Conservation (phyloP, 2,329 filamentous ascomycete species). For the Fusarium phyllophilum region DNA sequence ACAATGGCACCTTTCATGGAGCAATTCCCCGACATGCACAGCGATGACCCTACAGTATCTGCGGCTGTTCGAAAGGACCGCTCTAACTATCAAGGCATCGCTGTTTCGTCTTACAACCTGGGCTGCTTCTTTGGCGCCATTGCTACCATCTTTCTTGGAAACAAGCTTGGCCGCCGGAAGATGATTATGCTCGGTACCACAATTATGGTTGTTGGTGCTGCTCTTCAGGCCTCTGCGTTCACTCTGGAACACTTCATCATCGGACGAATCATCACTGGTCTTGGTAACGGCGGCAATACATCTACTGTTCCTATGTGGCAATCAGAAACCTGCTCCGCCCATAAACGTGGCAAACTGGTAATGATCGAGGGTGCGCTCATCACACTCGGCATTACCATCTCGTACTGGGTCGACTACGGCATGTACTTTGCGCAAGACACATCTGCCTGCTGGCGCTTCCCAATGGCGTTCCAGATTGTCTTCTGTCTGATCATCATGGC, state of each 20-base stretch:
- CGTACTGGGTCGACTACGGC: conserved; percentile 70
- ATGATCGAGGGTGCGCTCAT: conserved; percentile 70
- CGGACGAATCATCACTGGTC: conserved; percentile 67
- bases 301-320: conserved; percentile 70
- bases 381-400: conserved; percentile 65
- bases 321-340: conserved; percentile 66
- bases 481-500: conserved; percentile 68
- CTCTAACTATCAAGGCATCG: conserved; percentile 64
- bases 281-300: conserved; percentile 67
- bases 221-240: conserved; percentile 67
- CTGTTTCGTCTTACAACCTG: conserved; percentile 67
- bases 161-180: conserved; percentile 67
- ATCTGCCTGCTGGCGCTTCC: conserved; percentile 65
- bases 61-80: conserved; percentile 51
- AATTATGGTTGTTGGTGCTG: conserved; percentile 67
- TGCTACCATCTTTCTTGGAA: conserved; percentile 73
- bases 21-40: conserved; percentile 65
- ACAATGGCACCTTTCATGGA: conserved; percentile 70
- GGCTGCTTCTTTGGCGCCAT: conserved; percentile 72
- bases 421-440: conserved; percentile 58
- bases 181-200: conserved; percentile 69
- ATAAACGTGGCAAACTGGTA: conserved; percentile 69
- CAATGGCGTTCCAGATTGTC: conserved; percentile 63
- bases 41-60: conserved; percentile 53
- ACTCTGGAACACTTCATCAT: conserved; percentile 65